These are phyloP conservation scores for Senecio squalidus DNA, from an alignment of 140 eudicot genomes.

Conservation along the genomic window DNA sequence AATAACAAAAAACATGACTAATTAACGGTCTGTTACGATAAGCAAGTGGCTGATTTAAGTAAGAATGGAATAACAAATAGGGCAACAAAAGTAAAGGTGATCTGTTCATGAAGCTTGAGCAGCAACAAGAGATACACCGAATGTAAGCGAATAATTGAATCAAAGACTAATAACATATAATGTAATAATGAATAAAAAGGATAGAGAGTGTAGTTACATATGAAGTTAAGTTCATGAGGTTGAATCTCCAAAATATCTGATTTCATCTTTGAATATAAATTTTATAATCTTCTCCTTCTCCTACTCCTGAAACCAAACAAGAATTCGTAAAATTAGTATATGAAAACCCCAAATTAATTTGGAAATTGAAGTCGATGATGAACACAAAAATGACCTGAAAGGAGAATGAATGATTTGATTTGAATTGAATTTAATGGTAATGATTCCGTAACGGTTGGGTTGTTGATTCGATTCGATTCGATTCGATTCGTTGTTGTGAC, in stretches of 20 bases:
- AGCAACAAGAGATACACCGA: no score
- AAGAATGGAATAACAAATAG: no score
- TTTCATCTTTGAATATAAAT: slow-evolving; percentile 16
- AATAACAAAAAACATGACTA: no score
- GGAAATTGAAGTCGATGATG: not conserved
- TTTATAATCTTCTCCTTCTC: not conserved
- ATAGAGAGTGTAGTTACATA: slow-evolving; percentile 15
- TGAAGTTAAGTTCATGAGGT: slow-evolving; percentile 30
- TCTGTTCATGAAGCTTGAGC: no score
- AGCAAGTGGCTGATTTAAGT: no score
- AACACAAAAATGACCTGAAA: slow-evolving; percentile 16
- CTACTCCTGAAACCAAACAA: slow-evolving; percentile 10
- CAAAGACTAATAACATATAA: no score
- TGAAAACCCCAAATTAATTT: no score
- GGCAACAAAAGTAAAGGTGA: slow-evolving; percentile 9
- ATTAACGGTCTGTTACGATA: no score
- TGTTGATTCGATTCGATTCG: no score
- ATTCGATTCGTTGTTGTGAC: no score
- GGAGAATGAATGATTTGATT: not conserved
- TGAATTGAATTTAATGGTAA: not conserved
- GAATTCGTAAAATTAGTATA: not conserved
- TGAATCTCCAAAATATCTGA: slow-evolving; percentile 29
- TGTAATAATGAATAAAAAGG: not conserved
- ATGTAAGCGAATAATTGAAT: no score
- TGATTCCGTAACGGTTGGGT: slow-evolving; percentile 36